Base-by-base conservation (phyloP, 192 early-diverging fungal species). In the Umbelopsis vinacea region DNA sequence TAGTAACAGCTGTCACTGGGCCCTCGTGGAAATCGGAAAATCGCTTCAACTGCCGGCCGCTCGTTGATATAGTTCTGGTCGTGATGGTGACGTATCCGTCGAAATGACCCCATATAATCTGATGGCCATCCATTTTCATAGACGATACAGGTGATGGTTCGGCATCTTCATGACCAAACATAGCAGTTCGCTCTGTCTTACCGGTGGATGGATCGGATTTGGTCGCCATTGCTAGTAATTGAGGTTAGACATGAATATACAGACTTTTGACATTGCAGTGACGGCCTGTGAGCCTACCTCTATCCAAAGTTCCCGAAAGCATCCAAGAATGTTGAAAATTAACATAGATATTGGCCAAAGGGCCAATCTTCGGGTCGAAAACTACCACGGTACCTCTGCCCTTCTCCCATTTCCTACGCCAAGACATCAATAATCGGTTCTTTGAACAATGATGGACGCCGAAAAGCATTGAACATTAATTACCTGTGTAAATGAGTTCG, bases 281-380 rank as follows among this genome's bases (percentile, higher is more conserved):
- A 37, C 7, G 35, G 3, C 24, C 15, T 6, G n/a, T 19, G 7
- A 43, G 23, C 23, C 40, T 67, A 87, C 89, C 89, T 78, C 80
- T 72, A 10, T 80, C 76, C 15, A 79, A 22, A 21, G 85, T 84
- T 9, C 85, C 87, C n/a, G 80, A 83, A 17, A 83, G 70, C 78
- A 90, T 82, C 66, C 80, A 79, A 1, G 83, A 82, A 8, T 87
- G 78, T 24, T 88, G 79, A 33, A 55, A 74, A 48, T 89, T 85
- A 15, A 84, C 75, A 71, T 81, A 80, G 7, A 88, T 73, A 6
- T 70, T 57, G 22, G 84, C 75, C 22, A 92, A 76, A 6, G 78
- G 74, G 24, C 87, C 87, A 33, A 90, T 85, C 35, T 84, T 80
- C 22, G 91, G 88, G 71, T 89, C 78, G 54, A 90, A 86, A 60